These are phyloP conservation scores for Drosera spatulata DNA, from an alignment of 179 eudicot genomes.

Conservation along the genomic window DNA sequence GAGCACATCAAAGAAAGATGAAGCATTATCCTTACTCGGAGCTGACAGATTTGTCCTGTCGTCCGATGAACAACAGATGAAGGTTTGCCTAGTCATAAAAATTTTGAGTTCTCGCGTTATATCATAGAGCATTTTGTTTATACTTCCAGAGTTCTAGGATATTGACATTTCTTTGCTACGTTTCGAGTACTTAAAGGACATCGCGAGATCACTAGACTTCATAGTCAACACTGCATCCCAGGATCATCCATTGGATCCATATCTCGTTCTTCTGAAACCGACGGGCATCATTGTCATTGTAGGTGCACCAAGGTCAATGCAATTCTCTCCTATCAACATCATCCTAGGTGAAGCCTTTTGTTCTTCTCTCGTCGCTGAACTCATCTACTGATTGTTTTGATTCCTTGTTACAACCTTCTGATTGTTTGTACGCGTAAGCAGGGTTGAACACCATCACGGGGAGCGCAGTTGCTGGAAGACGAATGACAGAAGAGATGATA, in stretches of 20 bases:
- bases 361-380: no score
- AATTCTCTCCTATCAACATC: slow-evolving; percentile 56
- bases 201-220: slow-evolving; percentile 53
- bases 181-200: slow-evolving; percentile 16
- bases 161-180: no score
- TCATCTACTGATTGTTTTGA: no score
- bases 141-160: no score
- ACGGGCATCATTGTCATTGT: slow-evolving; percentile 48
- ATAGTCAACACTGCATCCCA: slow-evolving; percentile 72
- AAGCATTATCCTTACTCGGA: slow-evolving; percentile 50
- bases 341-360: slow-evolving; percentile 24
- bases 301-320: slow-evolving; percentile 61
- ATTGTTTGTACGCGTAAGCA: no score
- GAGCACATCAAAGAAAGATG: slow-evolving; percentile 73
- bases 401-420: no score
- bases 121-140: no score
- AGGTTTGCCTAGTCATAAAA: slow-evolving; percentile 13
- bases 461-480: neutral
- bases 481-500: slow-evolving; percentile 1
- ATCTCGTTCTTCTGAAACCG: slow-evolving; percentile 54
- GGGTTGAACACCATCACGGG: neutral
- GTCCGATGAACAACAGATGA: slow-evolving; percentile 62
- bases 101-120: no score
- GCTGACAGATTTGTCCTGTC: slow-evolving; percentile 75
- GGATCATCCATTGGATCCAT: slow-evolving; percentile 57